phyloP scores from a whole-genome alignment of 306 rosid species.

The Fragaria ananassa region DNA sequence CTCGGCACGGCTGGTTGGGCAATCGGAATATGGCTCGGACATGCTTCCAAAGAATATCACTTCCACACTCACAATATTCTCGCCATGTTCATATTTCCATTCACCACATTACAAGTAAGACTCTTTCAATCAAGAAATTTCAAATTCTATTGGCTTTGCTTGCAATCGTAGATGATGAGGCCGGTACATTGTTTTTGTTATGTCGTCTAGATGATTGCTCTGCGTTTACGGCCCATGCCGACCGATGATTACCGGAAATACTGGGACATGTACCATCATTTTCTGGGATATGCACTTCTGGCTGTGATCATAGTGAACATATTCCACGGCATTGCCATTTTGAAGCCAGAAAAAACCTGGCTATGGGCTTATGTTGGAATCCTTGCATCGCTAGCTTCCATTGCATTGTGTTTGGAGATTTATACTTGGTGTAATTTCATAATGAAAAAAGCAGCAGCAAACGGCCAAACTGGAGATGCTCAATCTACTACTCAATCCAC shows the following conservation, averaged over 20 bases:
- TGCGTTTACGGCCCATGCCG: conserved; percentile 38
- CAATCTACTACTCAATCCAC: no score
- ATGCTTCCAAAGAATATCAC: conserved; percentile 44
- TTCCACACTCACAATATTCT: conserved; percentile 52
- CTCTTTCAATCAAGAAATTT: not conserved
- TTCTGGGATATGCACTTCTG: conserved; percentile 66
- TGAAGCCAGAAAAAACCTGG: conserved; percentile 48
- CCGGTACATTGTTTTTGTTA: not conserved
- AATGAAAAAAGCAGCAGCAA: no score
- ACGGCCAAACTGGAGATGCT: no score
- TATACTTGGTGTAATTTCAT: conserved; percentile 49
- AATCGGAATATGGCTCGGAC: conserved; percentile 73
- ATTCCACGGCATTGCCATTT: conserved; percentile 63
- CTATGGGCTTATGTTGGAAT: conserved; percentile 50
- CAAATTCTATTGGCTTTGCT: not conserved
- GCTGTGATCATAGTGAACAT: conserved; percentile 50
- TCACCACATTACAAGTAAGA: conserved; percentile 60
- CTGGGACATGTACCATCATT: conserved; percentile 93
- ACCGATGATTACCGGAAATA: conserved; percentile 55
- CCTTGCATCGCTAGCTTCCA: conserved; percentile 35
- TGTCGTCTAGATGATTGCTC: conserved; percentile 54
- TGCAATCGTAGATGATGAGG: not conserved
- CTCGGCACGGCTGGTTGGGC: conserved; percentile 60
- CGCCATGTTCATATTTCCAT: conserved; percentile 57
- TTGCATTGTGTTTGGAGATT: conserved; percentile 42